These are phyloP conservation scores for Quercus cerris DNA, from an alignment of 306 rosid species.

Conservation along the genomic window DNA sequence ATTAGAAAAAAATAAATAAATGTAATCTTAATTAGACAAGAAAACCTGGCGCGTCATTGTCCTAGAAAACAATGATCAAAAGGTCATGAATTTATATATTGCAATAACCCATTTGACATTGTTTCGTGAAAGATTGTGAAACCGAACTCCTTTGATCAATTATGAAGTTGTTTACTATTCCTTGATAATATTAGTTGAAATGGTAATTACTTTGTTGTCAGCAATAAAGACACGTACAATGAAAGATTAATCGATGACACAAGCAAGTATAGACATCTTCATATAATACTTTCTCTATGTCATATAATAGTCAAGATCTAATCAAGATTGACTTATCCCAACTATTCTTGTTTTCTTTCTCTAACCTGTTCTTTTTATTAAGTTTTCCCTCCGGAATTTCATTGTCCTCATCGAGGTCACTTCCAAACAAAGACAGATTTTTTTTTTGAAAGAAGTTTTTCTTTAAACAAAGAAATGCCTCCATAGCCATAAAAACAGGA, in stretches of 20 bases:
- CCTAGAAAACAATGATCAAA: no score
- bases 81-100: no score
- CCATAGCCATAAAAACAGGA: neutral
- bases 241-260: neutral
- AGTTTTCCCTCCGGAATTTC: neutral
- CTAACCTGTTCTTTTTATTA: neutral
- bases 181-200: neutral
- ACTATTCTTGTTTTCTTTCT: neutral
- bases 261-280: neutral
- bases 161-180: neutral
- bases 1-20: neutral
- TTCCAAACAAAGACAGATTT: neutral
- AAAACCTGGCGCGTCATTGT: no score
- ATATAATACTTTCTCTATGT: no score
- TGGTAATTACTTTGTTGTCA: neutral
- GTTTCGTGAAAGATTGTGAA: neutral
- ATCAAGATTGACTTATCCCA: neutral
- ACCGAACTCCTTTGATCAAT: neutral
- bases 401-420: neutral
- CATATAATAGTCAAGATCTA: neutral
- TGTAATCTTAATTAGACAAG: neutral
- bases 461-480: neutral
- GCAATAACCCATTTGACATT: no score
- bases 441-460: neutral
- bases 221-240: neutral